Conservation (phyloP, 306 rosid species). For the Begonia fuchsioides region DNA sequence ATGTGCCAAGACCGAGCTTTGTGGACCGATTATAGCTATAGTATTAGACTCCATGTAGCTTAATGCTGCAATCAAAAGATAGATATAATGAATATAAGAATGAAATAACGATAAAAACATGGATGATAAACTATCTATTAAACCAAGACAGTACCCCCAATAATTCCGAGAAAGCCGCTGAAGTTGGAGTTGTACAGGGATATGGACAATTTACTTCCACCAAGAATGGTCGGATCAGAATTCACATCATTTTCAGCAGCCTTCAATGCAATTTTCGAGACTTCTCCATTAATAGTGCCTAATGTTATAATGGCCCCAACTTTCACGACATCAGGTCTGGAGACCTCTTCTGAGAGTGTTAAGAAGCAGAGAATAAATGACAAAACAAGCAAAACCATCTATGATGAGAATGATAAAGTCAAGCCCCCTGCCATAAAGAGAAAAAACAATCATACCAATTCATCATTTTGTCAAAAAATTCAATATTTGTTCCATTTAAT, state of each 20-base stretch:
- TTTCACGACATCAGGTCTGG: slow-evolving; percentile 24
- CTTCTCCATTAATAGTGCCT: slow-evolving; percentile 25
- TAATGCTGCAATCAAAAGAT: slow-evolving; percentile 20
- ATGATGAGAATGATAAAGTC: slow-evolving; percentile 6
- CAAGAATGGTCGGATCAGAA: slow-evolving; percentile 33
- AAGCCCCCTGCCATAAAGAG: slow-evolving; percentile 1
- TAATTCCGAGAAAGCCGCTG: slow-evolving; percentile 40
- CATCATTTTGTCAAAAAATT: too few relatives aligned
- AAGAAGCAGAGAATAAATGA: slow-evolving; percentile 14
- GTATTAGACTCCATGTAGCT: slow-evolving; percentile 28
- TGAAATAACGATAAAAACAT: neutral
- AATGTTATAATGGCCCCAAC: slow-evolving; percentile 33
- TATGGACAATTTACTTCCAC: slow-evolving; percentile 28
- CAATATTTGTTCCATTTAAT: too few relatives aligned
- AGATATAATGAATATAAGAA: neutral
- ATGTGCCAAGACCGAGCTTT: slow-evolving; percentile 30
- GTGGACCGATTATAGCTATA: slow-evolving; percentile 40
- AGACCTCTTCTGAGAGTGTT: slow-evolving; percentile 16
- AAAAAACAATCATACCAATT: too few relatives aligned
- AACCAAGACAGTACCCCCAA: slow-evolving; percentile 23
- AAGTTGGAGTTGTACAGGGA: slow-evolving; percentile 22
- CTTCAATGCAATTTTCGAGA: slow-evolving; percentile 27
- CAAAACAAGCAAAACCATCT: slow-evolving; percentile 22
- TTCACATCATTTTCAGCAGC: slow-evolving; percentile 40
- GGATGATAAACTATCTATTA: neutral